A percentile compares a stretch with the other conserved stretches of the same genome.
Evolutionary conservation across 768 basidiomycete genomes (phyloP).

Genomic region (Lactarius hengduanensis): DNA sequence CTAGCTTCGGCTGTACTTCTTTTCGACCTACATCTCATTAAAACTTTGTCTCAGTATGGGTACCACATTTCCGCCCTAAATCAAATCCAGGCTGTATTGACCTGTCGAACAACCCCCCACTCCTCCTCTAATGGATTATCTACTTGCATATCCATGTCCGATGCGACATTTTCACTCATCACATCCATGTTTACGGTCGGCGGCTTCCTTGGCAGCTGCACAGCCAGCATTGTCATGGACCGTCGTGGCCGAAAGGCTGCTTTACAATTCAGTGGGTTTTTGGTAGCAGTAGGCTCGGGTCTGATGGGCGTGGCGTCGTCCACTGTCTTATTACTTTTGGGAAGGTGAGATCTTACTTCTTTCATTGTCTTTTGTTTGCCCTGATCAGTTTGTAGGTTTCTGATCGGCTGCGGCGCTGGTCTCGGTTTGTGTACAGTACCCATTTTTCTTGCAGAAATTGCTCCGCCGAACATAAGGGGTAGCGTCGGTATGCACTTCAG

Average conservation of each 20-base stretch:
- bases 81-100: constrained; percentile 77
- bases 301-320: constrained; percentile 67
- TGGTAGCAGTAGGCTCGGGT: constrained; percentile 56
- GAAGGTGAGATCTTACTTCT: constrained; percentile 48
- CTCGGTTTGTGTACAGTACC: constrained; percentile 78
- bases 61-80: constrained; percentile 92
- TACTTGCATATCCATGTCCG: constrained; percentile 77
- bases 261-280: constrained; percentile 52
- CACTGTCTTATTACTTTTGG: constrained; percentile 55
- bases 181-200: constrained; percentile 88
- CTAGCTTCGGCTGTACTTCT: not conserved
- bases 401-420: constrained; percentile 71
- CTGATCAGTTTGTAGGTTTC: constrained; percentile 42
- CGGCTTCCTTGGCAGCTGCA: constrained; percentile 74
- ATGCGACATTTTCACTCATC: constrained; percentile 74
- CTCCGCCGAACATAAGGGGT: constrained; percentile 72
- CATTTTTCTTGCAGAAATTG: constrained; percentile 81
- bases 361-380: constrained; percentile 2
- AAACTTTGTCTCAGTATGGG: constrained; percentile 61
- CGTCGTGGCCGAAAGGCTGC: constrained; percentile 69
- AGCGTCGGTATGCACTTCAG: constrained; percentile 55
- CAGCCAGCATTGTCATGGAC: constrained; percentile 68
- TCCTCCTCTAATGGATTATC: constrained; percentile 46
- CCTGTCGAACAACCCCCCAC: constrained; percentile 49
- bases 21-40: not conserved